Conservation (phyloP, 129 eudicot species). For the Flaveria sonorensis region DNA sequence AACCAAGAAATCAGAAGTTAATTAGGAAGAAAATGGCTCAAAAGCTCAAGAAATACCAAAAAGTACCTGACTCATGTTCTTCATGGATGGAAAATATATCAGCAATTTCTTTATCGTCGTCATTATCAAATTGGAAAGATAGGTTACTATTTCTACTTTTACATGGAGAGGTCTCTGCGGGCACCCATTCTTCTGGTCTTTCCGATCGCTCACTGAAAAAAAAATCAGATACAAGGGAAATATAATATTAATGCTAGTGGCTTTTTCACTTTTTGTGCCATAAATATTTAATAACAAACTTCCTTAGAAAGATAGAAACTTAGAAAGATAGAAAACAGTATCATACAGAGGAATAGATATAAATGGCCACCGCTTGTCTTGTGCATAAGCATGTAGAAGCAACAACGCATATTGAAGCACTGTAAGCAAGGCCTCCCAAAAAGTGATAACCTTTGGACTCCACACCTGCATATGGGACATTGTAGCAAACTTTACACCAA, state of each 20-base stretch:
- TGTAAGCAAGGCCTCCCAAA: slow-evolving; percentile 83
- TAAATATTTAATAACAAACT: background rate
- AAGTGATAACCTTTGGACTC: slow-evolving; percentile 76
- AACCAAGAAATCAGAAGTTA: background rate
- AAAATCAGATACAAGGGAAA: background rate
- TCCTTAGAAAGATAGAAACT: slow-evolving; percentile 12
- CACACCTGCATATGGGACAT: slow-evolving; percentile 50
- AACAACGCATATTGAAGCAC: slow-evolving; percentile 78
- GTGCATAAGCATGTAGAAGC: slow-evolving; percentile 90
- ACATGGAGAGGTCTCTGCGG: slow-evolving; percentile 50
- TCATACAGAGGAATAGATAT: slow-evolving; percentile 86
- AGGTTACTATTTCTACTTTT: slow-evolving; percentile 31
- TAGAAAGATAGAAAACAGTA: slow-evolving; percentile 13
- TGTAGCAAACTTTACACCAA: background rate
- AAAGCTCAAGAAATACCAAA: slow-evolving; percentile 15
- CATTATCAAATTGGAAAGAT: slow-evolving; percentile 39
- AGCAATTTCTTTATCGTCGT: slow-evolving; percentile 40
- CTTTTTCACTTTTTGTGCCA: background rate
- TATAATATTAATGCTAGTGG: background rate
- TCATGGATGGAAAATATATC: slow-evolving; percentile 83
- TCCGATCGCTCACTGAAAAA: slow-evolving; percentile 53
- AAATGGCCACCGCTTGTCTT: slow-evolving; percentile 92
- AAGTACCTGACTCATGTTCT: slow-evolving; percentile 48
- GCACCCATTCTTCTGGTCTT: slow-evolving; percentile 96
- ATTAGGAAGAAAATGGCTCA: background rate